A percentile compares a stretch with the other conserved stretches of the same genome.
Conservation (phyloP, 139 green algal genomes). For the Auxenochlorella pyrenoidosa region DNA sequence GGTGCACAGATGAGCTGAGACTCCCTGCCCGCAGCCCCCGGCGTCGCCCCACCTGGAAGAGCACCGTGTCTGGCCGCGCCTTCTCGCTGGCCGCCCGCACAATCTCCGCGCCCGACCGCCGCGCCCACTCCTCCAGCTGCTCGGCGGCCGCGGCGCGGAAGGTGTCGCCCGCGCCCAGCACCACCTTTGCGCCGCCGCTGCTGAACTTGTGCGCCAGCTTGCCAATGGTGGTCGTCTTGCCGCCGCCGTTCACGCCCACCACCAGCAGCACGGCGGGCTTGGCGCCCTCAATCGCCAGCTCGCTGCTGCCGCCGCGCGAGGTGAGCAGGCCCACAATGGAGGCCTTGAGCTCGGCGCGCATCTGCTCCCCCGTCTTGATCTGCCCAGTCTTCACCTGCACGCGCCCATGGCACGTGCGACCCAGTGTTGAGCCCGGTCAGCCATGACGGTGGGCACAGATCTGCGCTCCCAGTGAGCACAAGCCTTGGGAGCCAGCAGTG, state of each 20-base stretch:
- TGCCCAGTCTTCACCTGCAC: conserved; percentile 62
- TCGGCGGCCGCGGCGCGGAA: conserved; percentile 96
- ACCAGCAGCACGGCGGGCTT: conserved; percentile 83
- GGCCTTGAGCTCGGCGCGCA: conserved; percentile 48
- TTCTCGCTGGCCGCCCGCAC: conserved; percentile 19
- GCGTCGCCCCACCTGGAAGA: conserved; percentile 45
- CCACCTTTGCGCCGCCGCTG: conserved; percentile 62
- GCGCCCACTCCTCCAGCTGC: conserved; percentile 93
- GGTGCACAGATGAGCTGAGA: too few relatives aligned
- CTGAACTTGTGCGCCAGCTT: conserved; percentile 77
- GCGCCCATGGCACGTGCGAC: background rate
- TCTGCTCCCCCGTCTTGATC: conserved; percentile 71
- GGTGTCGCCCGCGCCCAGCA: conserved; percentile 95
- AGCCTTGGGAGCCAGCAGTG: too few relatives aligned
- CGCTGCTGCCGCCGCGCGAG: conserved; percentile 35
- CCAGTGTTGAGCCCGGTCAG: background rate
- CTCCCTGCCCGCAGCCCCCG: too few relatives aligned
- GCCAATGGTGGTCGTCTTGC: conserved; percentile 98
- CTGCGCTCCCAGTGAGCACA: too few relatives aligned
- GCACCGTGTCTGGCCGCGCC: conserved; percentile 50
- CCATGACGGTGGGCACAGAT: background rate
- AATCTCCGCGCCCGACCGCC: conserved; percentile 73
- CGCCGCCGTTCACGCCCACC: conserved; percentile 97
- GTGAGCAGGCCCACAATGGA: conserved; percentile 58
- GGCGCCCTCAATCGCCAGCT: conserved; percentile 54